Base-by-base conservation (phyloP, 1,139 yeast genomes). In the Entelexis paramagnoliae region DNA sequence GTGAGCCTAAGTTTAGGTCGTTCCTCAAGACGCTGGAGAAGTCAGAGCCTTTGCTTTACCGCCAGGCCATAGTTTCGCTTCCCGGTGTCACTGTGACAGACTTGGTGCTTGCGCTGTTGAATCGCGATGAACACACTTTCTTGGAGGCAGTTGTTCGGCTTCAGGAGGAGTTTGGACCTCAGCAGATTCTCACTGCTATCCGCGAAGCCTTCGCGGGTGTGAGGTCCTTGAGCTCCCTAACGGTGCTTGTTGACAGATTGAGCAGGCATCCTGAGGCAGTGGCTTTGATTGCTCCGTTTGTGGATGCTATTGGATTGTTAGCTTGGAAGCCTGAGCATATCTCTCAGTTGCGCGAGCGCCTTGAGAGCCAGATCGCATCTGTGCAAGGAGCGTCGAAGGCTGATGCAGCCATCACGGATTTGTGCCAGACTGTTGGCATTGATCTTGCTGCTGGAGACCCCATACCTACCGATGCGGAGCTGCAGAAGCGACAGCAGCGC, bases 21-120 rank as follows among this genome's bases (percentile, higher is more conserved):
- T 22, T 55, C 11, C 67, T 89, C 46, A 66, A 85, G 47, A 60
- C 67, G 9, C 72, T 75, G 46, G 72, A 87, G 38, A 68, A 70
- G 53, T 58, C 68, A 2, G 73, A 77, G 56, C 79, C 84, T 38
- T 76, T 83, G 51, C 72, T 88, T 54, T 74, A 83, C 64, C 79
- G 87, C 66, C 95, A 84, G 64, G 91, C 94, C 0, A 75, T 87
- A 49, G 83, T 81, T 14, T 81, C 91, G 1, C 82, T 93, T 58
- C 84, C 87, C 3, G 79, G 80, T 54, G 68, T 88, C 41, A 75
- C 83, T 5, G 72, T 84, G 49, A 65, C 67, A 5, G 94, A 85
- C 55, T 72, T 88, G 29, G 69, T 85, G 42, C 64, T 68, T 6
- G 87, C 83, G 55, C 70, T 87, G 46, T 68, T 70, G 49, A 66